These are phyloP conservation scores for Phoma sp. DNA, from an alignment of 2,329 filamentous ascomycete genomes.

Conservation along the genomic window DNA sequence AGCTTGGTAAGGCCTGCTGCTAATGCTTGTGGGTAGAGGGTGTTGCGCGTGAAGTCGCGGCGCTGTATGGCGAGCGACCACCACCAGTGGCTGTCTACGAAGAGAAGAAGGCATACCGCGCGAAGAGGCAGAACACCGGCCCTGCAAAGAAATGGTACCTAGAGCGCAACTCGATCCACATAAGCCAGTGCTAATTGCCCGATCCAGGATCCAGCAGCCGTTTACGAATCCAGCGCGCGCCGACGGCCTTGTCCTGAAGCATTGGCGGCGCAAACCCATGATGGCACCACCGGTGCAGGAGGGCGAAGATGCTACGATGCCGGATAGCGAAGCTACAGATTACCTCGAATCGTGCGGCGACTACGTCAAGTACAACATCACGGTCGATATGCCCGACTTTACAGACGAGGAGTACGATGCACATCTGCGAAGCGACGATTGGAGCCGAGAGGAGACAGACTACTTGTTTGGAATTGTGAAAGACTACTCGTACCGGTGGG, in stretches of 20 bases:
- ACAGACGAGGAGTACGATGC: constrained; percentile 85
- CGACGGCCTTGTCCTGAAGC: constrained; percentile 74
- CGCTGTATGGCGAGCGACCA: constrained; percentile 50
- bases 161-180: neutral
- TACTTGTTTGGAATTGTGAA: constrained; percentile 78
- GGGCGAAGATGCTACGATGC: constrained; percentile 41
- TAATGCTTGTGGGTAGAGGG: constrained; percentile 37
- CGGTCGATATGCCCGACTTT: constrained; percentile 79
- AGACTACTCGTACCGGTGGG: constrained; percentile 88
- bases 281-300: constrained; percentile 37
- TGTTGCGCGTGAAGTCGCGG: constrained; percentile 50
- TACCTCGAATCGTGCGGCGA: constrained; percentile 57
- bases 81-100: constrained; percentile 51
- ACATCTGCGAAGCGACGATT: constrained; percentile 75
- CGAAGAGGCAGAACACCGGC: constrained; percentile 48
- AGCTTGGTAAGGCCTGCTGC: neutral
- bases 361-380: constrained; percentile 89
- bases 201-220: constrained; percentile 48
- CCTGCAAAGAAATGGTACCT: constrained; percentile 49
- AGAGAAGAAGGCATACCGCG: constrained; percentile 49
- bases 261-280: constrained; percentile 75
- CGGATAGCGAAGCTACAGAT: constrained; percentile 44
- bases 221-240: constrained; percentile 81
- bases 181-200: neutral
- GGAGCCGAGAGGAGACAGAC: constrained; percentile 93